A percentile compares a stretch with the other conserved stretches of the same genome.
Conservation (phyloP, 352 stramenopile genomes). For the Globisporangium emineosum region DNA sequence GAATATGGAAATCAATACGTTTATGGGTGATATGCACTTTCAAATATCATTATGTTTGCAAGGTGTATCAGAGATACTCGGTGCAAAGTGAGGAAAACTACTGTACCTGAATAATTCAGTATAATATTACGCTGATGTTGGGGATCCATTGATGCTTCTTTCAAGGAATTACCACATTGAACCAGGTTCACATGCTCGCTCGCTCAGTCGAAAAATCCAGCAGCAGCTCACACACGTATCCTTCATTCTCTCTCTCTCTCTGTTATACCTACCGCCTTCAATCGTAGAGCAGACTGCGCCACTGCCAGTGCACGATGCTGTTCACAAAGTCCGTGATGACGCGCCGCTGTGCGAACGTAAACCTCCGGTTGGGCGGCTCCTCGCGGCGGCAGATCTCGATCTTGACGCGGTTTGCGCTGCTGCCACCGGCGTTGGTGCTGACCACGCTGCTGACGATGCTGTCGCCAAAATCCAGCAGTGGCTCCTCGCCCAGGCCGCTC, state of each 20-base stretch:
- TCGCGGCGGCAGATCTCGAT: constrained; percentile 87
- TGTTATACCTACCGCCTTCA: no score
- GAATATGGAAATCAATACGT: no score
- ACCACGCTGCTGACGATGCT: constrained; percentile 22
- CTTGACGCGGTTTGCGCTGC: constrained; percentile 10
- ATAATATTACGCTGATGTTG: not conserved
- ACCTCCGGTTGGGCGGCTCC: constrained; percentile 71
- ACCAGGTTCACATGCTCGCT: not conserved
- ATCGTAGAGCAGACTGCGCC: constrained; percentile 83
- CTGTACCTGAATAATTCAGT: no score
- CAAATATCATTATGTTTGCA: no score
- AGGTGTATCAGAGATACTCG: no score
- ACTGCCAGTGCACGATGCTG: constrained; percentile 87
- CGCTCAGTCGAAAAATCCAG: not conserved
- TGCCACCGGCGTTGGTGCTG: constrained; percentile 4
- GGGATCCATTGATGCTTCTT: no score
- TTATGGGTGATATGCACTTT: no score
- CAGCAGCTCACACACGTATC: not conserved
- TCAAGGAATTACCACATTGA: not conserved
- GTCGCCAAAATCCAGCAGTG: constrained; percentile 6
- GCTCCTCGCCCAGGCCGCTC: constrained; percentile 26
- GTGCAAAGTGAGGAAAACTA: no score
- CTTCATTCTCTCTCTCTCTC: no score
- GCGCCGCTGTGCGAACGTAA: constrained; percentile 77
- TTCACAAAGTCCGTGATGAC: constrained; percentile 87